Evolutionary conservation across 306 rosid genomes (phyloP).

Genomic region (Vigna nakashimae): DNA sequence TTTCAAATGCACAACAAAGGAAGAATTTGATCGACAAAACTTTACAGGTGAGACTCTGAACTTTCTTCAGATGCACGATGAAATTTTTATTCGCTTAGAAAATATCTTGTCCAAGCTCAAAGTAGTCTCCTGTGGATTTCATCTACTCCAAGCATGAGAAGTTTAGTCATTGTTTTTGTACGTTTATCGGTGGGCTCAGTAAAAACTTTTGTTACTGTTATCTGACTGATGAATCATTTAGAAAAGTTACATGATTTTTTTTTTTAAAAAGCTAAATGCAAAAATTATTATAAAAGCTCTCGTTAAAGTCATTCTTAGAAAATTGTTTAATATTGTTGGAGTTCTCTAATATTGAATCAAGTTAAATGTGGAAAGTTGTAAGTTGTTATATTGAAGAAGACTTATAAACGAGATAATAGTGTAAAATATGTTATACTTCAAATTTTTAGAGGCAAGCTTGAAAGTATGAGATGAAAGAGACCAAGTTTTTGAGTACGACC

Average conservation of each 20-base stretch:
- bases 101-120: not conserved
- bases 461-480: too few relatives aligned
- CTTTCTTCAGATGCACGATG: not conserved
- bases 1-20: slow-evolving; percentile 74
- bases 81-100: slow-evolving; percentile 7
- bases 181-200: not conserved
- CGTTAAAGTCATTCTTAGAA: too few relatives aligned
- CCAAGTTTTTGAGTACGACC: too few relatives aligned
- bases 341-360: too few relatives aligned
- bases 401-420: too few relatives aligned
- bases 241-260: too few relatives aligned
- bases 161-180: slow-evolving; percentile 10
- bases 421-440: too few relatives aligned
- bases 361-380: too few relatives aligned
- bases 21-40: slow-evolving; percentile 74
- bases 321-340: too few relatives aligned
- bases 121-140: not conserved
- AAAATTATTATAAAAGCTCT: not conserved
- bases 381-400: too few relatives aligned
- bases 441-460: too few relatives aligned
- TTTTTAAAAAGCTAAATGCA: not conserved
- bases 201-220: not conserved
- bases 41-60: slow-evolving; percentile 57
- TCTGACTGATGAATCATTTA: not conserved
- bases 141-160: not conserved